phyloP scores from a whole-genome alignment of 2,329 filamentous ascomycete species.

The Stagonosporopsis tanaceti region DNA sequence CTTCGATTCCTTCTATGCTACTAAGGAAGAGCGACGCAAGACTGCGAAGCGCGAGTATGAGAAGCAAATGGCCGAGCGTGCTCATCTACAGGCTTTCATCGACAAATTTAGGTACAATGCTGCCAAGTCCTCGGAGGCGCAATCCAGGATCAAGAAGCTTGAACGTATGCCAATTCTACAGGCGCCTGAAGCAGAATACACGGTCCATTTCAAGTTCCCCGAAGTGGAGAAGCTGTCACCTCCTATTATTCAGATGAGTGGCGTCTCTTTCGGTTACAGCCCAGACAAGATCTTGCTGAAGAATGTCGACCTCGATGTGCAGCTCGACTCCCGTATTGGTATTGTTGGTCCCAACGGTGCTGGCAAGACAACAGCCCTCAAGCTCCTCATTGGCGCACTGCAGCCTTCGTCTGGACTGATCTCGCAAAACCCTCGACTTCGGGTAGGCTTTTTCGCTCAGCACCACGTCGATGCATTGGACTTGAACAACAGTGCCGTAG shows the following conservation, averaged over 20 bases:
- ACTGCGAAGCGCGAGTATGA: conserved; percentile 97
- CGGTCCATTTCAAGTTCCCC: conserved; percentile 95
- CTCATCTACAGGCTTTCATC: conserved; percentile 95
- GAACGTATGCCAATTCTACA: conserved; percentile 96
- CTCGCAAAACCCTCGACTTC: conserved; percentile 84
- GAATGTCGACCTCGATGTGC: conserved; percentile 93
- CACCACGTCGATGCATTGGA: conserved; percentile 98
- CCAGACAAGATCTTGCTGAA: conserved; percentile 79
- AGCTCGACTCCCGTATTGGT: conserved; percentile 96
- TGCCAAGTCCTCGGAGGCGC: conserved; percentile 96
- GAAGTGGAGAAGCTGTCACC: conserved; percentile 97
- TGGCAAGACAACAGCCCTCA: conserved; percentile 97
- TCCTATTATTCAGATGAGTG: conserved; percentile 96
- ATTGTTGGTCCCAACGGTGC: conserved; percentile 99
- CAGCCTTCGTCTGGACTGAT: conserved; percentile 80
- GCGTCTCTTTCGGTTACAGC: conserved; percentile 88
- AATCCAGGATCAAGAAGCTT: conserved; percentile 98
- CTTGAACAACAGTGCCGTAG: conserved; percentile 85
- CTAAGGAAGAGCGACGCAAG: conserved; percentile 96
- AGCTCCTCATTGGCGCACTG: conserved; percentile 91
- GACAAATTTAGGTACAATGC: conserved; percentile 99
- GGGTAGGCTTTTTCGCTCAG: conserved; percentile 96
- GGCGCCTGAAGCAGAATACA: conserved; percentile 91
- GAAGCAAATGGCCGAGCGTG: conserved; percentile 93
- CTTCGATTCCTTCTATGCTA: conserved; percentile 81